Base-by-base conservation (phyloP, 2,329 filamentous ascomycete genomes). In the Penicillium sp. region DNA sequence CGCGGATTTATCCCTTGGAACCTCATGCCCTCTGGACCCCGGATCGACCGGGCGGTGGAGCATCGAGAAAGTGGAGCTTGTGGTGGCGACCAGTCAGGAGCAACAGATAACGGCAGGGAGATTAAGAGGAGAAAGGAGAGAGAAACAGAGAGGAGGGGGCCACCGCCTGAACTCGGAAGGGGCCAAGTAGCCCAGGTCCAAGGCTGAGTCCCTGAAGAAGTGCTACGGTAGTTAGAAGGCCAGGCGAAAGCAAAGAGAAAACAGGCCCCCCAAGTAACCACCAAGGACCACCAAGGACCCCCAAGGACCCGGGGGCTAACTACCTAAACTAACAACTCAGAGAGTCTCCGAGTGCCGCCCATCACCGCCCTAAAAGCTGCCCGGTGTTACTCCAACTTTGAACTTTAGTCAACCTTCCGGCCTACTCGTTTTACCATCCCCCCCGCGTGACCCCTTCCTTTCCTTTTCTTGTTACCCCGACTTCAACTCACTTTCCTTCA, bases 41-140 rank as follows among this genome's bases (percentile, higher is more conserved):
- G 63, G 67, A 69, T 69, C 67, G 65, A 65, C 66, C 60, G 63
- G 65, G 63, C 58, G 25, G 67, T 68, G 64, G 67, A 64, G 62
- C 57, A 28, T 42, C 33, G 10, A 38, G 13, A 26, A 22, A 40
- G 58, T 57, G 64, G 63, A 62, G 59, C 60, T 52, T 49, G 25
- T 51, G 22, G 61, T 65, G 64, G 60, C 61, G 57, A 25, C 67
- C 67, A 67, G 63, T 68, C 8, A 67, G 33, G 22, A 37, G 25
- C 28, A 45, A 51, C 42, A 55, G 25, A 38, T 28, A 16, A 30
- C 14, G 30, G 22, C 22, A 1, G 5, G 22, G 22, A 26, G 22
- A 22, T n/a, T 26, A 26, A 38, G 30, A 40, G 51, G 22, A 35
- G 40, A 14, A 3, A 40, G 22, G 7, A 22, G n/a, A 28, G 14